Percentiles rank a stretch among this genome's conserved stretches.
phyloP scores from a whole-genome alignment of 202 grass and related monocot genomes.

The Musa balbisiana region DNA sequence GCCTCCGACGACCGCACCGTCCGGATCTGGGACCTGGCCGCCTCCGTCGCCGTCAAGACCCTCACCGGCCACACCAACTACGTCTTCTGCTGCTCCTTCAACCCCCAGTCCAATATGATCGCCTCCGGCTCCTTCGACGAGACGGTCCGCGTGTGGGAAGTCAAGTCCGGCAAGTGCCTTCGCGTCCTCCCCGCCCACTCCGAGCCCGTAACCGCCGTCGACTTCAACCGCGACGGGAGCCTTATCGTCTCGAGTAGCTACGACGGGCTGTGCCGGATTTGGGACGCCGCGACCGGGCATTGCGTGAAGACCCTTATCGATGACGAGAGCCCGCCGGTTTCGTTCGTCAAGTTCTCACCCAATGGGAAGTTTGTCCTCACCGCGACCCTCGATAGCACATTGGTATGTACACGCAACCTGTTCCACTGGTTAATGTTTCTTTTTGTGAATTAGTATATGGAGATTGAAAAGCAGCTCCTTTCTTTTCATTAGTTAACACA shows the following conservation, averaged over 20 bases:
- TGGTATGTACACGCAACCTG: conserved; percentile 43
- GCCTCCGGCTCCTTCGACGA: conserved; percentile 94
- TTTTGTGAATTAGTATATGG: background rate
- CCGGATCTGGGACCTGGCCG: conserved; percentile 53
- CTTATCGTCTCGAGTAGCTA: conserved; percentile 84
- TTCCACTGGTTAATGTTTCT: background rate
- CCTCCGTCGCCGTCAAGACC: conserved; percentile 54
- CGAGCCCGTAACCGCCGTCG: conserved; percentile 82
- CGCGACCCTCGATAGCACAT: conserved; percentile 68
- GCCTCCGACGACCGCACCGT: conserved; percentile 9
- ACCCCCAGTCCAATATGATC: conserved; percentile 69
- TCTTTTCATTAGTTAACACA: no score
- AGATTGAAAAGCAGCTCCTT: no score
- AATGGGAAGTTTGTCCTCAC: conserved; percentile 93
- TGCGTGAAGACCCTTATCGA: conserved; percentile 95
- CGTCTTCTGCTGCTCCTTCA: conserved; percentile 83
- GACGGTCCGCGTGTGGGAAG: conserved; percentile 91
- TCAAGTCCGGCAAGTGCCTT: conserved; percentile 65
- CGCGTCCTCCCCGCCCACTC: conserved; percentile 81
- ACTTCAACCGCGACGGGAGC: conserved; percentile 67
- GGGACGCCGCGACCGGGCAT: conserved; percentile 71
- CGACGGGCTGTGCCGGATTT: conserved; percentile 84
- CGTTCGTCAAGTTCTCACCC: conserved; percentile 83
- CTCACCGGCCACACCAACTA: conserved; percentile 88
- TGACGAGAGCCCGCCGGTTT: conserved; percentile 80